These are phyloP conservation scores for Rhododendron kiyosumense DNA, from an alignment of 148 eudicot species.

Conservation along the genomic window DNA sequence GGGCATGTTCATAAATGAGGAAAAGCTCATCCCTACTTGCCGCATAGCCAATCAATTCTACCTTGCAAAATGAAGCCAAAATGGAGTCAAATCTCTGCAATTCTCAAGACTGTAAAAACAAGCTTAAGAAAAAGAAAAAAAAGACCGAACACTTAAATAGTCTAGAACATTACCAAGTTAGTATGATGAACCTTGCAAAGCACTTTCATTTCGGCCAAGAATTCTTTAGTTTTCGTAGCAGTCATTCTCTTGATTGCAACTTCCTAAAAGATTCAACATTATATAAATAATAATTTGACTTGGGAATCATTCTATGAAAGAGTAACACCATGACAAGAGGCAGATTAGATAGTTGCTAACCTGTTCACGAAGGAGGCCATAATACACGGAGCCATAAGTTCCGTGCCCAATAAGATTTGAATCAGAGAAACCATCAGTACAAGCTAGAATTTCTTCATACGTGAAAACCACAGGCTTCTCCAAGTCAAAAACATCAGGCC, in stretches of 20 bases:
- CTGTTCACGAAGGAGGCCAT: conserved; percentile 83
- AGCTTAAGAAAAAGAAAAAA: neutral
- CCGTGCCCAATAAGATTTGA: conserved; percentile 95
- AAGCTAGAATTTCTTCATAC: conserved; percentile 59
- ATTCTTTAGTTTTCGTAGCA: conserved; percentile 86
- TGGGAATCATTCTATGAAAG: neutral
- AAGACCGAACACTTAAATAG: neutral
- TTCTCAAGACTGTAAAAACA: neutral
- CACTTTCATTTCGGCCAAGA: conserved; percentile 88
- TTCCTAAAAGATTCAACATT: conserved; percentile 42
- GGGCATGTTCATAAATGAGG: conserved; percentile 89
- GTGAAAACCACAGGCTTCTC: conserved; percentile 85
- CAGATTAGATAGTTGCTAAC: conserved; percentile 25
- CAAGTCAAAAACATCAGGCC: conserved; percentile 76
- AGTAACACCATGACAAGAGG: neutral
- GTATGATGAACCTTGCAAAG: conserved; percentile 94
- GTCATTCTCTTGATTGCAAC: conserved; percentile 98
- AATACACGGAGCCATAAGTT: conserved; percentile 89
- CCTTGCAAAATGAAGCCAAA: conserved; percentile 44
- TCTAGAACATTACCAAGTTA: conserved; percentile 62
- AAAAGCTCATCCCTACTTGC: conserved; percentile 79
- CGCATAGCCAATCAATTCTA: conserved; percentile 93
- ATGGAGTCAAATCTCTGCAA: conserved; percentile 14
- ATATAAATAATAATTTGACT: neutral
- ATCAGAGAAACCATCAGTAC: conserved; percentile 83